Evolutionary conservation across 2,329 filamentous ascomycete genomes (phyloP), one percentile per base, ranked within the genome.

Genomic region (Fusarium nygamai): DNA sequence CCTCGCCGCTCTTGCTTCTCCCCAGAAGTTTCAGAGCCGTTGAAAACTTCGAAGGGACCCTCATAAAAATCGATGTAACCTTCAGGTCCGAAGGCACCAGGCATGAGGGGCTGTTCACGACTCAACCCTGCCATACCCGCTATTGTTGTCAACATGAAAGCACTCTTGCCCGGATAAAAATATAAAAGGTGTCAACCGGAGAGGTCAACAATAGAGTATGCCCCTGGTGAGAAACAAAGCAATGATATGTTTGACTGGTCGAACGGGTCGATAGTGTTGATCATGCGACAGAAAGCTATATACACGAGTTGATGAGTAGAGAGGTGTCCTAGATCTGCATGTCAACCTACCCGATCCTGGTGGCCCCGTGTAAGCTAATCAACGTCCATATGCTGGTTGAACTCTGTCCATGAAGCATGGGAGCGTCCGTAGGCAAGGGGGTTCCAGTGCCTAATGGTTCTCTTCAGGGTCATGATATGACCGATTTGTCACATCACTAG

Each of bases 1-100:
- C 64, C 50, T n/a, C 56, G 61, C 5, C 69, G 53, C 8, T 78
- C 50, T 60, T 71, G 67, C n/a, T 70, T 66, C 58, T 64, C 59
- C 72, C 76, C 77, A 53, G 77, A 31, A 67, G 79, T 71, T 64
- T 81, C 71, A 12, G 76, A 48, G 31, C 68, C 65, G 5, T 76
- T 72, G 5, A 82, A 66, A 16, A 69, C 68, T 39, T 77, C 72
- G 33, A 80, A 79, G 3, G 79, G 79, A 17, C 81, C 77, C n/a
- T 78, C 73, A 60, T 79, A 77, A 34, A 80, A 77, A 34, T 78
- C 78, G 44, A 80, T 70, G 47, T 79, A 78, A 44, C 81, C 78
- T n/a, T 80, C 80, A 12, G 80, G 75, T 20, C 73, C 67, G 46
- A 81, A 81, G 19, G 80, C 71, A 10, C 78, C 78, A 17, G 81